phyloP scores from a whole-genome alignment of 306 rosid genomes.

The Sophora flavescens region DNA sequence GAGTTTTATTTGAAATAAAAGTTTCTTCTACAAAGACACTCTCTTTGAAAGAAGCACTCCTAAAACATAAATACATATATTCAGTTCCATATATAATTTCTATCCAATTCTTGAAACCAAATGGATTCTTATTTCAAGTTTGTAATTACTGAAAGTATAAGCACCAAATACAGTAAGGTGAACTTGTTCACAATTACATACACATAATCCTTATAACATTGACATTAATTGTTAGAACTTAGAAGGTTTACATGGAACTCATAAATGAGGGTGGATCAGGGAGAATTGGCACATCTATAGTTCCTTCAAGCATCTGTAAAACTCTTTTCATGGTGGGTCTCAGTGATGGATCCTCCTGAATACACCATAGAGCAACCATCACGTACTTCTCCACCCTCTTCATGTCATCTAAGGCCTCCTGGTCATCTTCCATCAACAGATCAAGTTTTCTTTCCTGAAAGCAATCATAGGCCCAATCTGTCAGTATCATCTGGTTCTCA shows the following conservation, averaged over 20 bases:
- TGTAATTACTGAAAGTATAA: background rate
- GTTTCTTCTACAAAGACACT: too few species aligned
- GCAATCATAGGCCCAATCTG: constrained; percentile 36
- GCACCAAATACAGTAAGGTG: background rate
- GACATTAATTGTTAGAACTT: background rate
- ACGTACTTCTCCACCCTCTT: constrained; percentile 25
- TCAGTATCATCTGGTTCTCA: constrained; percentile 29
- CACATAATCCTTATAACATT: background rate
- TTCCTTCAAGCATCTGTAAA: constrained; percentile 36
- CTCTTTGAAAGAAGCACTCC: background rate
- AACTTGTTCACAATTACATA: background rate
- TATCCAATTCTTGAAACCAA: background rate
- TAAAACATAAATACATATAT: background rate
- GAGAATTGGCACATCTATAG: constrained; percentile 23
- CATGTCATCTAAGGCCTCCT: constrained; percentile 30
- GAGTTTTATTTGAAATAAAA: too few species aligned
- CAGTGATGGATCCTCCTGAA: constrained; percentile 38
- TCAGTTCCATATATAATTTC: background rate
- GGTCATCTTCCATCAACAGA: constrained; percentile 23
- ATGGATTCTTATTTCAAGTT: background rate
- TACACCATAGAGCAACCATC: constrained; percentile 26
- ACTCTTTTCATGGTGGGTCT: constrained; percentile 34
- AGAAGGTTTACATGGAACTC: background rate
- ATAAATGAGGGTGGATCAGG: constrained; percentile 6
- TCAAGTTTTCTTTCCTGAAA: constrained; percentile 1